Conservation (phyloP, 352 stramenopile species). For the Discostella stelligera region DNA sequence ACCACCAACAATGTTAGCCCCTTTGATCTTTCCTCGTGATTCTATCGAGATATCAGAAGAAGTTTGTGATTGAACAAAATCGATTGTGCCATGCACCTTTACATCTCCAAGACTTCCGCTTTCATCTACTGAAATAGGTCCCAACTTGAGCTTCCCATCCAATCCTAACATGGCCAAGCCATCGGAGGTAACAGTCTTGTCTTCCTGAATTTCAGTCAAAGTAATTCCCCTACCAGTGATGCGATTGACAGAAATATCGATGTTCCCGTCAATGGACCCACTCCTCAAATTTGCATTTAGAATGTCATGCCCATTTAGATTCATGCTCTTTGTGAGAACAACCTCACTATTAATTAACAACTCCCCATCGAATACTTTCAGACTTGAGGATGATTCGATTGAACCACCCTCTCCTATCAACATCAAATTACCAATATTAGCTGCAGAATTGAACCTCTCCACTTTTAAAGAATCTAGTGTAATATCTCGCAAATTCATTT, state of each 20-base stretch:
- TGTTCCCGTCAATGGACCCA: constrained; percentile 28
- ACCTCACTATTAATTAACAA: constrained; percentile 32
- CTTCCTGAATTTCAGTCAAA: constrained; percentile 21
- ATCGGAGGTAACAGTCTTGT: constrained; percentile 37
- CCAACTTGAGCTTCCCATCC: constrained; percentile 31
- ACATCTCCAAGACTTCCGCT: constrained; percentile 33
- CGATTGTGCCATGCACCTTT: constrained; percentile 29
- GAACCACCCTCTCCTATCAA: constrained; percentile 26
- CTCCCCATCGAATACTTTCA: constrained; percentile 20
- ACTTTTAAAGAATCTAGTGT: constrained; percentile 37
- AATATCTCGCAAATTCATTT: constrained; percentile 37
- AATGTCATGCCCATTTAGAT: constrained; percentile 31
- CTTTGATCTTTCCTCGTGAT: constrained; percentile 25
- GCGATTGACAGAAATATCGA: constrained; percentile 27
- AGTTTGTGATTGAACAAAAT: constrained; percentile 18
- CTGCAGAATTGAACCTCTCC: constrained; percentile 24
- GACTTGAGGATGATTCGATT: constrained; percentile 20
- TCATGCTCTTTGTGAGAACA: constrained; percentile 13
- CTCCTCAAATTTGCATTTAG: constrained; percentile 31
- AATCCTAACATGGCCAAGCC: constrained; percentile 29
- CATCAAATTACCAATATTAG: constrained; percentile 21
- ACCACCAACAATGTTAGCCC: constrained; percentile 43
- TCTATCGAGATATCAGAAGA: constrained; percentile 2
- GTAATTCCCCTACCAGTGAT: constrained; percentile 21
- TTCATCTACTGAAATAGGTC: constrained; percentile 22